Evolutionary conservation across 2,329 filamentous ascomycete genomes (phyloP).

Genomic region (Alternaria sp.): DNA sequence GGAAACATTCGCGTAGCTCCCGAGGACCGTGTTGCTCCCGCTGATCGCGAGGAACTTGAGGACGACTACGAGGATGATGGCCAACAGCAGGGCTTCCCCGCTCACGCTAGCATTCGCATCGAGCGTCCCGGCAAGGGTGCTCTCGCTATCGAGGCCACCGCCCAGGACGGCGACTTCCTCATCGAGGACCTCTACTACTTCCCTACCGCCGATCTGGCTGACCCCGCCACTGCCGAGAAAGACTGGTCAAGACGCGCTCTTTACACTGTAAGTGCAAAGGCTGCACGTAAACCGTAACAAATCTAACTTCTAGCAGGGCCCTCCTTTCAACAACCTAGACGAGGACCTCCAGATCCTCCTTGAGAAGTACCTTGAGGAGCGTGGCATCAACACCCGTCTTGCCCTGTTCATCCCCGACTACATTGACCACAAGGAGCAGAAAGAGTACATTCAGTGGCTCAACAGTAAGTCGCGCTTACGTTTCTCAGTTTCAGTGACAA

Average conservation of each 20-base stretch:
- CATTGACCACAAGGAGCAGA: slow-evolving; percentile 98
- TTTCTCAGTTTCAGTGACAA: not conserved
- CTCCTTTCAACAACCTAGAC: slow-evolving; percentile 91
- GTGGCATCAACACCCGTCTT: slow-evolving; percentile 84
- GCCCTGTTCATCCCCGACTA: slow-evolving; percentile 94
- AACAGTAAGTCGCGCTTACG: slow-evolving; percentile 53
- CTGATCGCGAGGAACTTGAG: slow-evolving; percentile 63
- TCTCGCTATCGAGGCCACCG: slow-evolving; percentile 83
- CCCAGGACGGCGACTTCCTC: slow-evolving; percentile 83
- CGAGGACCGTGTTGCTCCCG: slow-evolving; percentile 63
- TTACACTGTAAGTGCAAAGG: slow-evolving; percentile 63
- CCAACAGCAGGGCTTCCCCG: slow-evolving; percentile 70
- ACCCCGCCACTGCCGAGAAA: slow-evolving; percentile 75
- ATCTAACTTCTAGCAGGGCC: slow-evolving; percentile 59
- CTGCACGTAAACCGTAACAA: not conserved
- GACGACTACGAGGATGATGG: slow-evolving; percentile 64
- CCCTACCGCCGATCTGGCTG: slow-evolving; percentile 76
- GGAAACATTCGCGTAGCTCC: slow-evolving; percentile 62
- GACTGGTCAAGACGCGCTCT: slow-evolving; percentile 77
- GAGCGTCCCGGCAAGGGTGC: slow-evolving; percentile 88
- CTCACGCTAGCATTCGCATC: slow-evolving; percentile 82
- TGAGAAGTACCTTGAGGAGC: slow-evolving; percentile 93
- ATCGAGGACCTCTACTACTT: slow-evolving; percentile 94
- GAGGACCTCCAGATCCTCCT: slow-evolving; percentile 92
- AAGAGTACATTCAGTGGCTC: slow-evolving; percentile 92